Conservation (phyloP, 2,329 filamentous ascomycete species). For the Neopestalotiopsis sp. region DNA sequence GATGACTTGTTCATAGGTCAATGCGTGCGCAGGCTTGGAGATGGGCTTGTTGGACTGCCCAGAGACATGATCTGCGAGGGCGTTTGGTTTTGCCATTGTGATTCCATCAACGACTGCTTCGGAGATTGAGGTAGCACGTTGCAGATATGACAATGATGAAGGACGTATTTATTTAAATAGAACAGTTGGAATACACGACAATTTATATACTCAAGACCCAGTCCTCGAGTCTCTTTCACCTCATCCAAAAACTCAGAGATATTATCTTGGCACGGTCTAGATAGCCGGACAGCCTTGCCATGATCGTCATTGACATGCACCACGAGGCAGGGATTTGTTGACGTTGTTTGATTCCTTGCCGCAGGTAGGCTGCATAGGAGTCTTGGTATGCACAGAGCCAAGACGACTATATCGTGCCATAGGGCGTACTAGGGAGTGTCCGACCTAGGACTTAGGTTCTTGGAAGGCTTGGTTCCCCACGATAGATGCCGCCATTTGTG, state of each 20-base stretch:
- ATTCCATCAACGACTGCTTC: neutral
- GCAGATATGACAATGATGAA: neutral
- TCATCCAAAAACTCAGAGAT: neutral
- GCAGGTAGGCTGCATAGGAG: neutral
- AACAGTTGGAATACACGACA: neutral
- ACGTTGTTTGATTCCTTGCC: neutral
- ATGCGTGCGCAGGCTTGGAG: constrained; percentile 60
- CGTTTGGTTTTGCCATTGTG: constrained; percentile 13
- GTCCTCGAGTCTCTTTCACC: neutral
- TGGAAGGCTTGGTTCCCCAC: constrained; percentile 3
- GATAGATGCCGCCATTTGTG: too few species aligned
- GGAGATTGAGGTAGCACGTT: neutral
- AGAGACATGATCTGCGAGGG: constrained; percentile 10
- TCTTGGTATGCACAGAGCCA: constrained; percentile 10
- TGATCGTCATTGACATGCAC: constrained; percentile 1
- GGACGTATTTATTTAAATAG: neutral
- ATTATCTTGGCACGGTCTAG: constrained; percentile 3
- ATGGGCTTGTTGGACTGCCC: constrained; percentile 40
- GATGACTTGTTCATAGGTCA: constrained; percentile 52
- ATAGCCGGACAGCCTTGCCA: neutral
- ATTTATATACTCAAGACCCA: neutral
- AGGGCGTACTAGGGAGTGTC: neutral
- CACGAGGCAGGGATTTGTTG: neutral
- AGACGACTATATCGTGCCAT: constrained; percentile 7
- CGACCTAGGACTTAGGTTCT: constrained; percentile 5